A percentile compares a stretch with the other conserved stretches of the same genome.
Evolutionary conservation across 192 early-diverging fungal genomes (phyloP).

Genomic region (Pilobolus umbonatus): DNA sequence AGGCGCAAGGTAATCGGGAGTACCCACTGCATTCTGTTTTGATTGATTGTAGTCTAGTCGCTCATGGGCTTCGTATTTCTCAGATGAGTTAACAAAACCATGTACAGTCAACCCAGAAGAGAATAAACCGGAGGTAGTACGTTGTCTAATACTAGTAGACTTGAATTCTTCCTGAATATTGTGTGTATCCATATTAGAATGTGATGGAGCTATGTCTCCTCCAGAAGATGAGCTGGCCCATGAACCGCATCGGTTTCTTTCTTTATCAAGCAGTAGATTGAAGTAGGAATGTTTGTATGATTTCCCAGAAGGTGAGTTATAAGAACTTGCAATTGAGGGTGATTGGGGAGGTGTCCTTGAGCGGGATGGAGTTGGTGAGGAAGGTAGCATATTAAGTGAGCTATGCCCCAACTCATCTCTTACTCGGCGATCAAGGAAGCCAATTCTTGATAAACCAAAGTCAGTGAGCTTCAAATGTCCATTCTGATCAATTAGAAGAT

Average conservation of each 20-base stretch:
- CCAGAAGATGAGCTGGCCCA: conserved; percentile 39
- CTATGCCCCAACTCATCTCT: conserved; percentile 41
- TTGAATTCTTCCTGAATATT: too few relatives aligned
- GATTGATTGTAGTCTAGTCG: neutral
- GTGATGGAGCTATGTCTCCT: too few relatives aligned
- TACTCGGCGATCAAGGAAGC: conserved; percentile 75
- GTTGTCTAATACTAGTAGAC: too few relatives aligned
- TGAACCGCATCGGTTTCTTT: conserved; percentile 40
- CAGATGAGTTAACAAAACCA: conserved; percentile 4
- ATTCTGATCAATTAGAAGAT: conserved; percentile 76
- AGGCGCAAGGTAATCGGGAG: conserved; percentile 85
- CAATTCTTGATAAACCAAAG: conserved; percentile 80
- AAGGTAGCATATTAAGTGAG: neutral
- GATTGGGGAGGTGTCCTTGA: conserved; percentile 31
- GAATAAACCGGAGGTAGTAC: conserved; percentile 8
- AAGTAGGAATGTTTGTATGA: conserved; percentile 34
- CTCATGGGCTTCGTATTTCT: neutral
- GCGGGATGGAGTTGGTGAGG: conserved; percentile 26
- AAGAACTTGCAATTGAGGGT: conserved; percentile 17
- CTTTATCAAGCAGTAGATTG: conserved; percentile 33
- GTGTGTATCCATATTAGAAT: too few relatives aligned
- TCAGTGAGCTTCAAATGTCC: conserved; percentile 87
- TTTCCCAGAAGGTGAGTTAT: conserved; percentile 19
- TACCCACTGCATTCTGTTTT: conserved; percentile 55
- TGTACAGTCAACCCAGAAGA: conserved; percentile 8